phyloP scores from a whole-genome alignment of 1,139 yeast species.

The Kodamaea fungicola region DNA sequence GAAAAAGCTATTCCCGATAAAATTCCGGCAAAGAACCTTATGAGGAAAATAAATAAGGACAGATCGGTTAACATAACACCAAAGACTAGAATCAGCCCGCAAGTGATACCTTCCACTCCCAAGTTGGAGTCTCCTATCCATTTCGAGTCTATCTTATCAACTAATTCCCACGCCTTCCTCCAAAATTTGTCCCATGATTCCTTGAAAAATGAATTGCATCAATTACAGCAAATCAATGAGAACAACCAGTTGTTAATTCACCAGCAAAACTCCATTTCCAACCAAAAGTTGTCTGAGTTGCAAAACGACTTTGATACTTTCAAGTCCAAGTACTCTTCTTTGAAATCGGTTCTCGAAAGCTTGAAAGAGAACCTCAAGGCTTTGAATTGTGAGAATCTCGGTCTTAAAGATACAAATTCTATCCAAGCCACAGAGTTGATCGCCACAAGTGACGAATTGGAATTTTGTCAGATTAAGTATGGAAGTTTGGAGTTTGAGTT shows the following conservation, averaged over 20 bases:
- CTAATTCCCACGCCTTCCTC: background rate
- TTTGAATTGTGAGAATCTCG: slow-evolving; percentile 6
- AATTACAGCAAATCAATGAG: slow-evolving; percentile 6
- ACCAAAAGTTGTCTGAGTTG: slow-evolving; percentile 12
- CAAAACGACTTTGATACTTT: slow-evolving; percentile 14
- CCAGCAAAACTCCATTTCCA: slow-evolving; percentile 11
- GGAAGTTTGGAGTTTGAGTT: slow-evolving; percentile 9
- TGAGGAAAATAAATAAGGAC: background rate
- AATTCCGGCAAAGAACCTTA: background rate
- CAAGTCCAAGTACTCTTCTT: slow-evolving; percentile 11
- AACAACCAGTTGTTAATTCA: slow-evolving; percentile 7
- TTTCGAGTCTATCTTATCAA: background rate
- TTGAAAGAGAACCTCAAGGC: slow-evolving; percentile 10
- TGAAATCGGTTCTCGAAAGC: slow-evolving; percentile 11
- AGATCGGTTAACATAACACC: background rate
- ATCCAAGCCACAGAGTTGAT: slow-evolving; percentile 10
- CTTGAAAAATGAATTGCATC: slow-evolving; percentile 2
- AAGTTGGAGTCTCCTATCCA: slow-evolving; percentile 3
- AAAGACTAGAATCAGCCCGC: too few species aligned
- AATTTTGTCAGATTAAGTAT: slow-evolving; percentile 10
- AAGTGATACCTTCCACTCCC: too few species aligned
- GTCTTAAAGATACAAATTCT: slow-evolving; percentile 9
- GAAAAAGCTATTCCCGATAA: background rate
- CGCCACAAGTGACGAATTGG: slow-evolving; percentile 10
- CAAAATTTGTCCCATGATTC: background rate